A percentile compares a stretch with the other conserved stretches of the same genome.
Conservation (phyloP, 768 basidiomycete species). For the Xerocomus brunneocitrinus region DNA sequence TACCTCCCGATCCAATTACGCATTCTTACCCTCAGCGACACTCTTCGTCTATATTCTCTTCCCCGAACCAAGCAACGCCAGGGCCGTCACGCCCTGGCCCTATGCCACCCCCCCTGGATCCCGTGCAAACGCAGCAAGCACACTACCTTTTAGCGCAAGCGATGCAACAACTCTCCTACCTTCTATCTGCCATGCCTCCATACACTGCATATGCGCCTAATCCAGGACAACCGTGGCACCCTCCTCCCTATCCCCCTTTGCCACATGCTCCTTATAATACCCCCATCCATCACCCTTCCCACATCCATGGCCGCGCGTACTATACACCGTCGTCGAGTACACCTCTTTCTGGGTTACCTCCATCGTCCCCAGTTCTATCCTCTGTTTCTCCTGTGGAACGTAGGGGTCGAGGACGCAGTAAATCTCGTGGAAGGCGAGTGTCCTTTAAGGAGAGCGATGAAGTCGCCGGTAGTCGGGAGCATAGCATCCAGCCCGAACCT, state of each 20-base stretch:
- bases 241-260: background rate
- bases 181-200: conserved; percentile 31
- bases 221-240: conserved; percentile 23
- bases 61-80: conserved; percentile 11
- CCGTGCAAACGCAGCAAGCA: conserved; percentile 32
- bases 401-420: conserved; percentile 43
- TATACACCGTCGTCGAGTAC: conserved; percentile 37
- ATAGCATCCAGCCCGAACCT: conserved; percentile 4
- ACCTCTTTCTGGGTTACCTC: conserved; percentile 46
- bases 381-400: conserved; percentile 37
- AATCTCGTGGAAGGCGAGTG: conserved; percentile 51
- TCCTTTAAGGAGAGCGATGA: conserved; percentile 44
- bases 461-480: conserved; percentile 1
- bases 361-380: conserved; percentile 44
- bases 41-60: conserved; percentile 13
- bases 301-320: conserved; percentile 16
- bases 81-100: conserved; percentile 26
- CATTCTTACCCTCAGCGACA: conserved; percentile 18
- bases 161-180: conserved; percentile 38
- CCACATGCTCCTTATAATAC: conserved; percentile 6
- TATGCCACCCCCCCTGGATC: conserved; percentile 26
- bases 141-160: conserved; percentile 37
- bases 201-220: conserved; percentile 16
- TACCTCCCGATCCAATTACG: conserved; percentile 19
- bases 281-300: conserved; percentile 11